Base-by-base conservation (phyloP, 768 basidiomycete species). In the Russula sp. region DNA sequence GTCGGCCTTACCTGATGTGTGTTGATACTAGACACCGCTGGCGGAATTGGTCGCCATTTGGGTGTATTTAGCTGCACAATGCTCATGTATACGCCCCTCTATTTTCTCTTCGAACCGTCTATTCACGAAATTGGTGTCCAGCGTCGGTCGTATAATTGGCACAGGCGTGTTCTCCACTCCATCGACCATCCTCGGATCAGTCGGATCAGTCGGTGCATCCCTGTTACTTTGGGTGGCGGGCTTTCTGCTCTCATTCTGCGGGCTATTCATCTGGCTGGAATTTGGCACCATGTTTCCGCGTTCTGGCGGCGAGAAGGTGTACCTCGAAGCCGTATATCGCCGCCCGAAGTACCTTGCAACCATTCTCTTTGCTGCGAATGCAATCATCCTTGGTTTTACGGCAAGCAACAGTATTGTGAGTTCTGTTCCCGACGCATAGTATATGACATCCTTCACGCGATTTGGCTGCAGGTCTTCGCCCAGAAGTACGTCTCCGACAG, bases 201-300 rank as follows among this genome's bases (percentile, higher is more conserved):
- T 85, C 0, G 80, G 80, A 14, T 84, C 82, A 5, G 73, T 85
- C n/a, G 84, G 84, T 20, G 83, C 84, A 0, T 84, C 83, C 0
- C 73, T 85, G 51, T 79, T 85, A 78, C 79, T 84, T n/a, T 86
- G 84, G 84, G 80, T 85, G 1, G 79, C 84, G 20, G 84, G 84
- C 5, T 83, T 84, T 67, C 66, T 78, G 1, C 76, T 85, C 3
- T 84, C 83, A 0, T 81, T 80, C 64, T 85, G 81, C 55, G 83
- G 83, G 0, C 71, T 84, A 11, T 84, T 85, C 68, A 79, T 85
- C 59, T 85, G 83, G 83, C 78, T 85, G 20, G 84, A 86, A 62
- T 80, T 80, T 54, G 85, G 84, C 6, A 82, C 82, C 3, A 85
- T 85, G 84, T 82, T 79, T 63, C 84, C 84, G 4, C 77, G 84